Evolutionary conservation across 257 asterid species (phyloP), one percentile per base, ranked within the genome.

Genomic region (Solanum infundibuliforme): DNA sequence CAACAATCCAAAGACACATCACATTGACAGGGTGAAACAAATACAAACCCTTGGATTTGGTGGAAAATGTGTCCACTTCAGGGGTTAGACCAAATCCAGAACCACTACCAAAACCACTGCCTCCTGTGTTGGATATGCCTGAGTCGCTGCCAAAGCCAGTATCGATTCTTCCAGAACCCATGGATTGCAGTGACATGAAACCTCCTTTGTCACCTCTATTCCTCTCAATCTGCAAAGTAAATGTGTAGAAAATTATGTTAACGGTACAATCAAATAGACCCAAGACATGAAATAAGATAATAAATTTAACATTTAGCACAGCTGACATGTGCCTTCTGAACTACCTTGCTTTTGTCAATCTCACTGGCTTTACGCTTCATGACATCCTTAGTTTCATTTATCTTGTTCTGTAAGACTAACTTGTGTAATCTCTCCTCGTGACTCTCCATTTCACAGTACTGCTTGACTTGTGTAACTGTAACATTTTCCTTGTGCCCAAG

Each of bases 371-470:
- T 96, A 27, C 95, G 97, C 93, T 93, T 95, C 99, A 95, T 95
- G 90, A 94, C 91, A 88, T 94, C 95, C 93, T 96, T 94, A 77
- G 98, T 94, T 66, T 95, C 99, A 72, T 94, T 93, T 89, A 96
- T 95, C 94, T 96, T 95, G 93, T 94, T 96, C 92, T 95, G 98
- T 87, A 93, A 35, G 85, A 93, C 95, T 93, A 95, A 88, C 93
- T 94, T 96, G 91, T 96, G 99, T 94, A 94, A 90, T 86, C 93
- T 93, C 87, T 96, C 99, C 90, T 96, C 99, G 3, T 95, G 98
- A 88, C 99, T 95, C 91, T 96, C 99, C 99, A 96, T 96, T 90
- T 95, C 99, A 89, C 98, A 94, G 87, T 95, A 96, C 93, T 94
- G 99, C 89, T 96, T 96, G 90, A 96, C 99, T 92, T 95, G 99